These are phyloP conservation scores for Penicillium sp. DNA, from an alignment of 2,329 filamentous ascomycete genomes.

Conservation along the genomic window DNA sequence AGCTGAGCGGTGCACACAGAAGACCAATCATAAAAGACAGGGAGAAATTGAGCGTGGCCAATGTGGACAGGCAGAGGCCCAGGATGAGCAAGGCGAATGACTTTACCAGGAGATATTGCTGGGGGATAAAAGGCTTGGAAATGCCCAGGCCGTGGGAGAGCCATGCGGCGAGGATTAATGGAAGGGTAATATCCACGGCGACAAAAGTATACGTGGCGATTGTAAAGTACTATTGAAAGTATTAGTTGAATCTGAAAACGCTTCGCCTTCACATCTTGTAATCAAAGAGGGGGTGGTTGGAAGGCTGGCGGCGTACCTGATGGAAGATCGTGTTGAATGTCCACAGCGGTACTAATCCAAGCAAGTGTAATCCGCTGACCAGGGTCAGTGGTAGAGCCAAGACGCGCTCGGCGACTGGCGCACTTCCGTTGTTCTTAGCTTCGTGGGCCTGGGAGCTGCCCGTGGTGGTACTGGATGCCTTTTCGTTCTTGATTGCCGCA, in stretches of 20 bases:
- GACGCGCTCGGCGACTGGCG: slow-evolving; percentile 31
- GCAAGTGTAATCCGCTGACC: slow-evolving; percentile 65
- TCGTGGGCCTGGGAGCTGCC: slow-evolving; percentile 4
- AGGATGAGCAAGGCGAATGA: slow-evolving; percentile 89
- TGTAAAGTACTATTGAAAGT: slow-evolving; percentile 49
- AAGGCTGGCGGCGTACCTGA: slow-evolving; percentile 46
- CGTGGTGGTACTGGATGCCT: slow-evolving; percentile 14
- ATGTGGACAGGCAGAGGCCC: slow-evolving; percentile 83
- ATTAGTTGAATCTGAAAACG: no score
- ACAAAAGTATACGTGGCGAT: slow-evolving; percentile 56
- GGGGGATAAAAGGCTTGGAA: slow-evolving; percentile 49
- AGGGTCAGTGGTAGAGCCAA: slow-evolving; percentile 56
- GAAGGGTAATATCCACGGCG: slow-evolving; percentile 50
- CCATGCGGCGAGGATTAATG: slow-evolving; percentile 51
- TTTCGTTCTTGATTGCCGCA: slow-evolving; percentile 29
- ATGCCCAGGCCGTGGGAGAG: slow-evolving; percentile 45
- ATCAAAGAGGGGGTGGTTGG: no score
- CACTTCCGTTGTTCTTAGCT: slow-evolving; percentile 8
- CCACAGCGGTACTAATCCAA: slow-evolving; percentile 75
- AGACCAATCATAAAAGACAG: slow-evolving; percentile 80
- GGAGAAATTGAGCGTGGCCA: slow-evolving; percentile 94
- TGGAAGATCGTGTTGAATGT: slow-evolving; percentile 71
- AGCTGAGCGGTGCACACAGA: slow-evolving; percentile 71
- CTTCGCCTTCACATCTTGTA: no score
- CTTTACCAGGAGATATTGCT: slow-evolving; percentile 74